Evolutionary conservation across 225 moss, liverwort and hornwort genomes (phyloP).

Genomic region (Neckera pumila): DNA sequence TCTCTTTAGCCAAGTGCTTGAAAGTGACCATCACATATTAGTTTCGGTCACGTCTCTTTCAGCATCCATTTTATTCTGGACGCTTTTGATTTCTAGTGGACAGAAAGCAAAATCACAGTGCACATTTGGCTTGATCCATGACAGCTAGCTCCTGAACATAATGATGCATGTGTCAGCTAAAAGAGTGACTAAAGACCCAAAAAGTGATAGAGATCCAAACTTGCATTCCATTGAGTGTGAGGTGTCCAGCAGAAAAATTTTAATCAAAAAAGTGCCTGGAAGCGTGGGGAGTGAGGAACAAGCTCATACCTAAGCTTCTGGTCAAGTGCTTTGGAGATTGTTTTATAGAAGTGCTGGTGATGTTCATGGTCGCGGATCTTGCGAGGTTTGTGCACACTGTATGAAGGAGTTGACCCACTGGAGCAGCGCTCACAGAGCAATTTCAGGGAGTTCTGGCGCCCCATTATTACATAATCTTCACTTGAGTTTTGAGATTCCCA

Average conservation of each 20-base stretch:
- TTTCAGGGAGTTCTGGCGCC: constrained; percentile 29
- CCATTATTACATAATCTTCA: constrained; percentile 17
- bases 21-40: neutral
- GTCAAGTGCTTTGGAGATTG: constrained; percentile 41
- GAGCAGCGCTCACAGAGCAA: constrained; percentile 39
- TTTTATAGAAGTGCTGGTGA: constrained; percentile 42
- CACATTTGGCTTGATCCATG: neutral
- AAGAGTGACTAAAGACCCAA: neutral
- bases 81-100: neutral
- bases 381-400: constrained; percentile 32
- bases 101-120: neutral
- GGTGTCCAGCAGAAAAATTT: neutral
- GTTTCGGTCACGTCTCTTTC: neutral
- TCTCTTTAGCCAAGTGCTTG: neutral
- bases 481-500: constrained; percentile 4
- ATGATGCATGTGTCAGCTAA: neutral
- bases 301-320: constrained; percentile 28
- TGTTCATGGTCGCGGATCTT: constrained; percentile 39
- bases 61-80: neutral
- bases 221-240: neutral
- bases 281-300: neutral
- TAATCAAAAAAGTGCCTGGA: neutral
- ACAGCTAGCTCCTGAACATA: constrained; percentile 7
- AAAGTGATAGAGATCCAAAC: neutral
- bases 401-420: constrained; percentile 12